Evolutionary conservation across 2,329 filamentous ascomycete genomes (phyloP).

Genomic region (Penicillium sp.): DNA sequence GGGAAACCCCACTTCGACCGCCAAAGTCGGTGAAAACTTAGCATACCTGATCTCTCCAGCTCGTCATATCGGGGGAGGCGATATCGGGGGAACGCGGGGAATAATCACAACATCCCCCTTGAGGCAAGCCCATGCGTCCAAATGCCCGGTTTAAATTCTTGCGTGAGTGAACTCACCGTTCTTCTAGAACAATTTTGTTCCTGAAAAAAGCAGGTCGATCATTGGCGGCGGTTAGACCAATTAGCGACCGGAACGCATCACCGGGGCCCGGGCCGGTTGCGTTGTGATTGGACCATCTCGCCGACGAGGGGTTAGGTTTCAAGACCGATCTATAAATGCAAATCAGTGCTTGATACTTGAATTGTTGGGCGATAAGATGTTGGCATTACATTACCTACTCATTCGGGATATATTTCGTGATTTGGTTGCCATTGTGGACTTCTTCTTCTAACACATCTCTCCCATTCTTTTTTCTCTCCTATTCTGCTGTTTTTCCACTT

Average conservation of each 20-base stretch:
- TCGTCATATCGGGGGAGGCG: no score
- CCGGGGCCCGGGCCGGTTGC: constrained; percentile 23
- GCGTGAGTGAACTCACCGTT: background rate
- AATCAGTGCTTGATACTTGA: constrained; percentile 6
- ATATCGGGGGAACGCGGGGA: constrained; percentile 20
- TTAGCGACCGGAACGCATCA: constrained; percentile 12
- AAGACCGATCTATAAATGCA: constrained; percentile 23
- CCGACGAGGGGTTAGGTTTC: constrained; percentile 16
- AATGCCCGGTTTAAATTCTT: background rate
- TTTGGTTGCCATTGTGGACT: background rate
- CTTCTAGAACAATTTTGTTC: constrained; percentile 20
- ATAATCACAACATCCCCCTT: constrained; percentile 11
- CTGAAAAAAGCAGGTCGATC: constrained; percentile 21
- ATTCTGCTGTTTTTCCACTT: background rate
- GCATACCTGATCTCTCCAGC: background rate
- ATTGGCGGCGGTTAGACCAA: constrained; percentile 12
- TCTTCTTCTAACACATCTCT: background rate
- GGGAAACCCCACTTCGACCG: constrained; percentile 9
- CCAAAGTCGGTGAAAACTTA: background rate
- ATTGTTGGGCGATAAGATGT: constrained; percentile 20
- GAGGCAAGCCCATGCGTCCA: constrained; percentile 18
- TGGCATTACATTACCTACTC: constrained; percentile 13
- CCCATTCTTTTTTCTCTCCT: background rate
- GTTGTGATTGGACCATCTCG: constrained; percentile 15
- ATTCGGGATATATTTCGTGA: background rate